Conservation (phyloP, 192 early-diverging fungal genomes). For the Umbelopsis sp. region DNA sequence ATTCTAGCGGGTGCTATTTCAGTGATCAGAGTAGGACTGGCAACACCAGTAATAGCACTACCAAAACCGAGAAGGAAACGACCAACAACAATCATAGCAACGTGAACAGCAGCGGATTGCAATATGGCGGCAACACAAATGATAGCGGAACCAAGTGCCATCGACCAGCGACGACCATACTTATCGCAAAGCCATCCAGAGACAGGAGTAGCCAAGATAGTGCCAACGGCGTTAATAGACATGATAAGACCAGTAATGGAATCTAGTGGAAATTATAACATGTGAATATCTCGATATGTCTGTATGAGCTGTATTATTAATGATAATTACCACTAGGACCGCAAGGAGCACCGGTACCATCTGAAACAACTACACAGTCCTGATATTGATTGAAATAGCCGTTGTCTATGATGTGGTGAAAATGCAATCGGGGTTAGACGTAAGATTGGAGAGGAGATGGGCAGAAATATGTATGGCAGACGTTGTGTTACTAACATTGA, state of each 20-base stretch:
- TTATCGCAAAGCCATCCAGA: conserved; percentile 64
- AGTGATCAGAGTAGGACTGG: conserved; percentile 59
- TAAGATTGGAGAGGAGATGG: too few species aligned
- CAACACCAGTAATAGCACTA: conserved; percentile 69
- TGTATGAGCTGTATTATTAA: not conserved
- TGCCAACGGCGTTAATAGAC: conserved; percentile 64
- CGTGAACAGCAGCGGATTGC: conserved; percentile 58
- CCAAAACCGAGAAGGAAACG: conserved; percentile 77
- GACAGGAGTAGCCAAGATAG: conserved; percentile 62
- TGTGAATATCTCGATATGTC: not conserved
- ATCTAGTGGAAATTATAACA: not conserved
- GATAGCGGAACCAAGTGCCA: conserved; percentile 56
- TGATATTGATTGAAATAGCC: not conserved
- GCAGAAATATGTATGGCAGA: not conserved
- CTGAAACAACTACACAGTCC: not conserved
- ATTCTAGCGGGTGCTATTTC: conserved; percentile 76
- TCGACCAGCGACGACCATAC: conserved; percentile 62
- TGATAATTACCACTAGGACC: not conserved
- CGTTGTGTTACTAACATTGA: not conserved
- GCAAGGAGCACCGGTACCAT: not conserved
- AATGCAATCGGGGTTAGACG: not conserved
- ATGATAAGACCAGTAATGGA: conserved; percentile 51
- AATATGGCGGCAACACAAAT: conserved; percentile 71
- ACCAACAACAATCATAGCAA: conserved; percentile 64
- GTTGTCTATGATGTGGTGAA: not conserved